Conservation (phyloP, 2,329 filamentous ascomycete species). For the Colletotrichum zoysiae region DNA sequence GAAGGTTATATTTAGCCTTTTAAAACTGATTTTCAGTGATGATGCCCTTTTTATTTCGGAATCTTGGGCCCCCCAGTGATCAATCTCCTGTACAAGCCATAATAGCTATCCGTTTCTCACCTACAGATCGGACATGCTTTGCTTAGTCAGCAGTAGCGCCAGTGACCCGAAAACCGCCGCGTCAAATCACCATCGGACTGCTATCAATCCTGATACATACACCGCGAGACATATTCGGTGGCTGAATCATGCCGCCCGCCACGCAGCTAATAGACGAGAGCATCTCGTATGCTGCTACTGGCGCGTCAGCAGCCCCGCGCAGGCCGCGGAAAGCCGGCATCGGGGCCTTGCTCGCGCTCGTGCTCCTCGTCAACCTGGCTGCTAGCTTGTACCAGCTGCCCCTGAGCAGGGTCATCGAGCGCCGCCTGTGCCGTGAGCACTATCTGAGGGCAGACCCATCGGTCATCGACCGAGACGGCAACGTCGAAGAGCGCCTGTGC, state of each 20-base stretch:
- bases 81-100: background rate
- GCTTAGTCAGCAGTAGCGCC: conserved; percentile 7
- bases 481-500: conserved; percentile 64
- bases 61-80: background rate
- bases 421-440: conserved; percentile 63
- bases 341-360: conserved; percentile 53
- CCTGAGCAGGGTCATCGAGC: conserved; percentile 60
- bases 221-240: background rate
- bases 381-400: conserved; percentile 63
- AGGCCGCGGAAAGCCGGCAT: conserved; percentile 35
- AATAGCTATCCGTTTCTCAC: background rate
- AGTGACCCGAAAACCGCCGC: background rate
- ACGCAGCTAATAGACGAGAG: background rate
- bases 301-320: background rate
- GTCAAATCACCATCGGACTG: background rate
- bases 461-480: conserved; percentile 48
- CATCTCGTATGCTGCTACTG: background rate
- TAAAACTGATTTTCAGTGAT: background rate
- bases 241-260: background rate
- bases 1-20: background rate
- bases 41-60: fast-evolving
- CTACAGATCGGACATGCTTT: fast-evolving
- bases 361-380: conserved; percentile 61
- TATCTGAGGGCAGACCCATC: conserved; percentile 58
- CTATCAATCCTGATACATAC: background rate